A percentile compares a stretch with the other conserved stretches of the same genome.
Evolutionary conservation across 2,329 filamentous ascomycete genomes (phyloP).

Genomic region (Claviceps lovelessii): DNA sequence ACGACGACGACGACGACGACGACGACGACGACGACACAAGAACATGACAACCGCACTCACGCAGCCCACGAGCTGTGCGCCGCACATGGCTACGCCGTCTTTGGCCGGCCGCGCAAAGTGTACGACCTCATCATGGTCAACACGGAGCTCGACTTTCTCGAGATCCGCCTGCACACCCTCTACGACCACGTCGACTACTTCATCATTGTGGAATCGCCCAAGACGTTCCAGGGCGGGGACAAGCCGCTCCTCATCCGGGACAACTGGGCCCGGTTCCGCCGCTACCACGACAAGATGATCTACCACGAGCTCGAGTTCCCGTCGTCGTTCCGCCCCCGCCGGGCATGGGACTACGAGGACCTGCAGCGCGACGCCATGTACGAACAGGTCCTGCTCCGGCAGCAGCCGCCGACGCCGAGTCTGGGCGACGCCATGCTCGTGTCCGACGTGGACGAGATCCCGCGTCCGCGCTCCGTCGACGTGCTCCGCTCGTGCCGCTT

Average conservation of each 20-base stretch:
- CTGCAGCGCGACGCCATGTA: conserved; percentile 43
- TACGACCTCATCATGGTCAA: conserved; percentile 48
- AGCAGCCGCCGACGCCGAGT: conserved; percentile 28
- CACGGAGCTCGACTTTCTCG: conserved; percentile 50
- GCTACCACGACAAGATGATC: conserved; percentile 46
- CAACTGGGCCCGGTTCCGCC: conserved; percentile 35
- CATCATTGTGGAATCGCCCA: conserved; percentile 44
- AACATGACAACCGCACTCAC: no score
- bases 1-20: no score
- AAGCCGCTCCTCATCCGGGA: conserved; percentile 41
- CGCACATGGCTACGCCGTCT: conserved; percentile 19
- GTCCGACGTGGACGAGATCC: conserved; percentile 47
- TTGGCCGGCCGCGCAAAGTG: conserved; percentile 15
- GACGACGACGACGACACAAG: no score
- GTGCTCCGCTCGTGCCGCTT: conserved; percentile 37
- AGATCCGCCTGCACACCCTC: conserved; percentile 46
- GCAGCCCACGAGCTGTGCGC: conserved; percentile 14
- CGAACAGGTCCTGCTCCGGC: conserved; percentile 36
- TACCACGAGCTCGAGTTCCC: conserved; percentile 39
- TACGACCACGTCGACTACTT: conserved; percentile 49
- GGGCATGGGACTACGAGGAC: conserved; percentile 37
- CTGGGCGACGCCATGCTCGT: conserved; percentile 43
- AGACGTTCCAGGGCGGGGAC: conserved; percentile 41
- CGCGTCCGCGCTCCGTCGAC: conserved; percentile 33
- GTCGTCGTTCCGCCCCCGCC: conserved; percentile 21